phyloP scores from a whole-genome alignment of 108 stramenopile species.

The Mediolabrus comicus region DNA sequence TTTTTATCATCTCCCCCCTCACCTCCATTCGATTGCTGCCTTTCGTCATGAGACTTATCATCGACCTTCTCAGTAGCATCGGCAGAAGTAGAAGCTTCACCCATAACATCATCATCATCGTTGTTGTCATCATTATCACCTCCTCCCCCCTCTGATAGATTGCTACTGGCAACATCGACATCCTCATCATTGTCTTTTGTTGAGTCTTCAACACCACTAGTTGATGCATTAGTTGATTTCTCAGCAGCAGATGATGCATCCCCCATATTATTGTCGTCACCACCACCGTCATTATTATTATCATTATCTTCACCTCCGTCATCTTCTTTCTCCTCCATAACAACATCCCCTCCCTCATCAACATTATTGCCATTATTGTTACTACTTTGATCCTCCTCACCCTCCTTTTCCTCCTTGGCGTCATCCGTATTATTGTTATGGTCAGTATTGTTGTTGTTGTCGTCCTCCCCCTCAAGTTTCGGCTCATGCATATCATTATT shows the following conservation, averaged over 20 bases:
- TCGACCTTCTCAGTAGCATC: not conserved
- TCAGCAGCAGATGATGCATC: not conserved
- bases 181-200: too few relatives aligned
- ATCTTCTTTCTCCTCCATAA: not conserved
- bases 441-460: not conserved
- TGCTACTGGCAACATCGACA: too few relatives aligned
- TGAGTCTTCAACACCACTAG: not conserved
- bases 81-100: constrained; percentile 7
- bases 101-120: not conserved
- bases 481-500: not conserved
- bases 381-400: not conserved
- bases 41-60: not conserved
- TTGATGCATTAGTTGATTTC: too few relatives aligned
- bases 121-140: not conserved
- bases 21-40: not conserved
- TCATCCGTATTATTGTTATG: too few relatives aligned
- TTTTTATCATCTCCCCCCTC: not conserved
- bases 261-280: not conserved
- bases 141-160: constrained; percentile 3
- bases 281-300: not conserved
- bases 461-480: not conserved
- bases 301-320: not conserved
- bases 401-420: too few relatives aligned
- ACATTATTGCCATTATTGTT: not conserved
- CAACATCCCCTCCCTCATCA: not conserved